Conservation (phyloP, 306 rosid genomes). For the Gleditsia sinensis region DNA sequence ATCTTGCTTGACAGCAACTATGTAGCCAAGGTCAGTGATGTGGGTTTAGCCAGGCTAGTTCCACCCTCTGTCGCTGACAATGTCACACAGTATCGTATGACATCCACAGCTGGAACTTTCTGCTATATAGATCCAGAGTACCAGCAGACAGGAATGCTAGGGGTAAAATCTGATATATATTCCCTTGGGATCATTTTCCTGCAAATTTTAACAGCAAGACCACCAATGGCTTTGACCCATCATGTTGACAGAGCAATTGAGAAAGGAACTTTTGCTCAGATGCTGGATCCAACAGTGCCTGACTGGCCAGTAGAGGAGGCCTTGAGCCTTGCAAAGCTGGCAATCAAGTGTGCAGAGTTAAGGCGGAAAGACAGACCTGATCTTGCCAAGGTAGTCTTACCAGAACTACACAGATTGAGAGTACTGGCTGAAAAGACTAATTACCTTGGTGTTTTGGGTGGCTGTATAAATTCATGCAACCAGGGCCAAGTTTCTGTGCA, state of each 20-base stretch:
- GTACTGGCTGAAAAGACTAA: conserved; percentile 33
- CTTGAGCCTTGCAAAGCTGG: conserved; percentile 37
- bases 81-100: conserved; percentile 45
- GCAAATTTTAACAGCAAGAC: conserved; percentile 46
- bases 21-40: conserved; percentile 46
- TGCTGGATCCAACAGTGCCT: conserved; percentile 40
- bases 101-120: conserved; percentile 47
- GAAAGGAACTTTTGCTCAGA: conserved; percentile 32
- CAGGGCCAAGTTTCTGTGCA: conserved; percentile 48
- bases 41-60: conserved; percentile 49
- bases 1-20: conserved; percentile 50
- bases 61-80: conserved; percentile 41
- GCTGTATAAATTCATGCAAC: conserved; percentile 30
- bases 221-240: conserved; percentile 53
- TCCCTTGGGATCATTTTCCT: conserved; percentile 49
- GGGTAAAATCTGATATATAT: conserved; percentile 51
- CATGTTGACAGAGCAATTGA: conserved; percentile 43
- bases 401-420: conserved; percentile 36
- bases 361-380: conserved; percentile 51
- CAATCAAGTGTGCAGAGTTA: conserved; percentile 36
- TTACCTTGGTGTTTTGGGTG: background rate
- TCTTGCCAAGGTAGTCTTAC: conserved; percentile 43
- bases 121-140: conserved; percentile 55
- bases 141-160: conserved; percentile 50
- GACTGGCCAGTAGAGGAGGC: conserved; percentile 48